These are phyloP conservation scores for Haplosporangium sp. DNA, from an alignment of 371 early-diverging fungal species.

Conservation along the genomic window DNA sequence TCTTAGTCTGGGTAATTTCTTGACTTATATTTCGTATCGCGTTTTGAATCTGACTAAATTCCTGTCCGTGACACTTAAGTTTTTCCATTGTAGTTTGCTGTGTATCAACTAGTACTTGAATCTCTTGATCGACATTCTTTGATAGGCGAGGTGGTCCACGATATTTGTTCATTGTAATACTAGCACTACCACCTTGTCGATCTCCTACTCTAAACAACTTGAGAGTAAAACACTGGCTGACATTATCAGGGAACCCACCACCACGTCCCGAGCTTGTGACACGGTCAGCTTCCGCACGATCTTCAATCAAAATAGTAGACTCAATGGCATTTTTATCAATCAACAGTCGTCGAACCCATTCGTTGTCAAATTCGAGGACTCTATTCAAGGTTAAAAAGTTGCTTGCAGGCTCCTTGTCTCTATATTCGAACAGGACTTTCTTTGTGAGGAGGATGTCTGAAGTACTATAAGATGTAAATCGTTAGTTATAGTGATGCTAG, in stretches of 20 bases:
- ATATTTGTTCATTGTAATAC: slow-evolving; percentile 57
- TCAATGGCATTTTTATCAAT: slow-evolving; percentile 84
- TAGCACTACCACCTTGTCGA: slow-evolving; percentile 52
- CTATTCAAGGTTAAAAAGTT: slow-evolving; percentile 76
- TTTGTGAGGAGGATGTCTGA: slow-evolving; percentile 70
- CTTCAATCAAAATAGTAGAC: slow-evolving; percentile 77
- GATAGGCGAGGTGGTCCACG: slow-evolving; percentile 65
- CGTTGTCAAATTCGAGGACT: slow-evolving; percentile 75
- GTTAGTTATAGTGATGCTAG: neutral
- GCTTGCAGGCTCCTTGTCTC: slow-evolving; percentile 76
- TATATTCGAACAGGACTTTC: slow-evolving; percentile 77
- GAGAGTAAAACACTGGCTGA: slow-evolving; percentile 73
- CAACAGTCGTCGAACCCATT: slow-evolving; percentile 82
- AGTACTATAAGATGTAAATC: slow-evolving; percentile 20
- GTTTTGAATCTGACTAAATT: slow-evolving; percentile 31
- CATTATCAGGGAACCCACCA: slow-evolving; percentile 75
- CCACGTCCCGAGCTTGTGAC: slow-evolving; percentile 66
- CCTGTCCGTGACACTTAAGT: slow-evolving; percentile 43
- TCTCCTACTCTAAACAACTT: slow-evolving; percentile 79
- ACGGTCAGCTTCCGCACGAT: slow-evolving; percentile 78
- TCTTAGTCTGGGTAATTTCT: slow-evolving; percentile 25
- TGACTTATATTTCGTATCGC: slow-evolving; percentile 18
- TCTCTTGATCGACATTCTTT: slow-evolving; percentile 58
- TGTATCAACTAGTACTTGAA: slow-evolving; percentile 25
- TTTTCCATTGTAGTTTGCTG: slow-evolving; percentile 33